Evolutionary conservation across 2,329 filamentous ascomycete species (phyloP).

Genomic region (Calonectria montana): DNA sequence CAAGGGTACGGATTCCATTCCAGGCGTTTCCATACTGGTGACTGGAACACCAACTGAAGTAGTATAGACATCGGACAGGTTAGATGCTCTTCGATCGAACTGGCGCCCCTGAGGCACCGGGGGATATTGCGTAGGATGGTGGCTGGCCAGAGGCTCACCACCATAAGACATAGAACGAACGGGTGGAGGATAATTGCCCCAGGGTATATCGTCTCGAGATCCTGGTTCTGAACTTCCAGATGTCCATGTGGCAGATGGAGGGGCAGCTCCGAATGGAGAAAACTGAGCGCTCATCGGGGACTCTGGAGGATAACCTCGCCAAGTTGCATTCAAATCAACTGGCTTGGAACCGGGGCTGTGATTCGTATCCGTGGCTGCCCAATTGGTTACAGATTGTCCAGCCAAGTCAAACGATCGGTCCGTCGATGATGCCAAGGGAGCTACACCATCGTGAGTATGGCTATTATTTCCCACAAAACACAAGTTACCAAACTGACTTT

Average conservation of each 20-base stretch:
- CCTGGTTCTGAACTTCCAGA: slow-evolving; percentile 50
- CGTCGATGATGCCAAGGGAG: slow-evolving; percentile 21
- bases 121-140: slow-evolving; percentile 53
- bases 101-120: slow-evolving; percentile 51
- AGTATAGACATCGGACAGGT: slow-evolving; percentile 58
- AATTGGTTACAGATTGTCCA: slow-evolving; percentile 53
- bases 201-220: slow-evolving; percentile 58
- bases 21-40: slow-evolving; percentile 50
- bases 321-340: slow-evolving; percentile 56
- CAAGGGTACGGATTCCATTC: slow-evolving; percentile 47
- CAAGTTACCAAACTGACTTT: slow-evolving; percentile 54
- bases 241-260: slow-evolving; percentile 56
- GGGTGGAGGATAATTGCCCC: slow-evolving; percentile 56
- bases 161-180: slow-evolving; percentile 62
- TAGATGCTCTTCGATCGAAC: slow-evolving; percentile 57
- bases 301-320: slow-evolving; percentile 63
- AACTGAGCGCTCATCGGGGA: slow-evolving; percentile 63
- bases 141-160: slow-evolving; percentile 52
- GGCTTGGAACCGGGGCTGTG: slow-evolving; percentile 54
- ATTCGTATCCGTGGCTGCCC: slow-evolving; percentile 58
- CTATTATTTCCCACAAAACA: not conserved
- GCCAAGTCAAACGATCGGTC: slow-evolving; percentile 46
- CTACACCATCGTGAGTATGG: slow-evolving; percentile 25
- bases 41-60: slow-evolving; percentile 52
- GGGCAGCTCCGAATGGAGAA: slow-evolving; percentile 60